Evolutionary conservation across 31 red algal genomes (phyloP).

Genomic region (Porphyra umbilicalis): DNA sequence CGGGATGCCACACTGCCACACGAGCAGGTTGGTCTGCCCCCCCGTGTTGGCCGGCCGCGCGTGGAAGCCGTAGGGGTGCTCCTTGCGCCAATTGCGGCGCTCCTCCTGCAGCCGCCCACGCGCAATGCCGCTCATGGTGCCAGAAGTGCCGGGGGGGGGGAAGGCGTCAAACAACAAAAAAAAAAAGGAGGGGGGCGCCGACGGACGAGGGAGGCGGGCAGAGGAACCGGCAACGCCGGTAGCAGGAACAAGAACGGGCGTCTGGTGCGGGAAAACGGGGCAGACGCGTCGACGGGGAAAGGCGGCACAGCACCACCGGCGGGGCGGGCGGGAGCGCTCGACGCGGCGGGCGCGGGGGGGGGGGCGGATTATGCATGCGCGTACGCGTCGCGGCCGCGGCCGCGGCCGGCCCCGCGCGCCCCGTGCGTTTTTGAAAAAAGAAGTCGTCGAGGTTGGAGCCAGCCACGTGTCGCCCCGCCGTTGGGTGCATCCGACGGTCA

Average conservation of each 20-base stretch:
- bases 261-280: neutral
- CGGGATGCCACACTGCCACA: slow-evolving; percentile 97
- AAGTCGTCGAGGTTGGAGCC: neutral
- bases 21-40: slow-evolving; percentile 84
- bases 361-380: neutral
- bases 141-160: neutral
- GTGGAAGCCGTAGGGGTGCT: slow-evolving; percentile 95
- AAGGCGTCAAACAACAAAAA: neutral
- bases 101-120: slow-evolving; percentile 49
- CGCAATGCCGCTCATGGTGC: slow-evolving; percentile 23
- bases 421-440: neutral
- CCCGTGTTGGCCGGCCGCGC: slow-evolving; percentile 70
- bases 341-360: neutral
- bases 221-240: neutral
- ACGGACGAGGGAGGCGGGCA: neutral
- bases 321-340: neutral
- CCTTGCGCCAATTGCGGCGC: slow-evolving; percentile 87
- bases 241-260: neutral
- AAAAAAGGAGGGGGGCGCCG: too few relatives aligned
- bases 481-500: too few relatives aligned
- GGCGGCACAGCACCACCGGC: neutral
- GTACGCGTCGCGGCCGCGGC: neutral
- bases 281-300: neutral
- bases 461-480: too few relatives aligned
- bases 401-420: neutral